Base-by-base conservation (phyloP, 495 filamentous ascomycete species). In the Penicillium herquei region DNA sequence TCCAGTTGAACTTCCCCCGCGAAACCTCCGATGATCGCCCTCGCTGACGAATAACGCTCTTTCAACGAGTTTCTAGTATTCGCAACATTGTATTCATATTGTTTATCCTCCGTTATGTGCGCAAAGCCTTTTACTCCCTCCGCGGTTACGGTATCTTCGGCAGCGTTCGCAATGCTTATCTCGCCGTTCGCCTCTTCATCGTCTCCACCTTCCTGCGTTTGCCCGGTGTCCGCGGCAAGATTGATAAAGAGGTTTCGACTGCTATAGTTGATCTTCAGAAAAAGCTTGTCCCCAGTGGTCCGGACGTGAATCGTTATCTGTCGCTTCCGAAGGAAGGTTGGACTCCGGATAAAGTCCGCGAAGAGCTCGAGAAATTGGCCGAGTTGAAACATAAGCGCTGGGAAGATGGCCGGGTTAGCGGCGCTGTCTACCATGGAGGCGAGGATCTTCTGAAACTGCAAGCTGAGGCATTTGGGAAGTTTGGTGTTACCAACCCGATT, bases 401-500 rank as follows among this genome's bases (percentile, higher is more conserved):
- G 94, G 94, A 99, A 73, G 91, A 97, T 73, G 94, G 94, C 17
- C 84, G 82, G 46, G 94, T 99, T 39, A 95, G 90, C 52, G 94
- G 94, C 47, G 93, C 94, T 17, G 94, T 99, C 30, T 99, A 99
- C 69, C 92, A 96, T 66, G 94, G 95, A 47, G 94, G 95, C 52
- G 78, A 92, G 49, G 86, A 90, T 13, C 71, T 99, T 54, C 72
- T 91, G 57, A 84, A 87, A 67, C 75, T 99, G 14, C 94, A 99
- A 74, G 85, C 87, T 12, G 91, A 96, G 68, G 93, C 94, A 8
- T 98, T 92, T 71, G 86, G 87, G 35, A 87, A 86, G 67, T 99
- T 99, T 67, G 91, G 90, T 44, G 94, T 98, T 13, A 79, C 89
- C n/a, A 99, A 99, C 71, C 94, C 94, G n/a, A 89, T 99, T 60